Conservation (phyloP, 257 asterid genomes). For the Solanum ossicruentum region DNA sequence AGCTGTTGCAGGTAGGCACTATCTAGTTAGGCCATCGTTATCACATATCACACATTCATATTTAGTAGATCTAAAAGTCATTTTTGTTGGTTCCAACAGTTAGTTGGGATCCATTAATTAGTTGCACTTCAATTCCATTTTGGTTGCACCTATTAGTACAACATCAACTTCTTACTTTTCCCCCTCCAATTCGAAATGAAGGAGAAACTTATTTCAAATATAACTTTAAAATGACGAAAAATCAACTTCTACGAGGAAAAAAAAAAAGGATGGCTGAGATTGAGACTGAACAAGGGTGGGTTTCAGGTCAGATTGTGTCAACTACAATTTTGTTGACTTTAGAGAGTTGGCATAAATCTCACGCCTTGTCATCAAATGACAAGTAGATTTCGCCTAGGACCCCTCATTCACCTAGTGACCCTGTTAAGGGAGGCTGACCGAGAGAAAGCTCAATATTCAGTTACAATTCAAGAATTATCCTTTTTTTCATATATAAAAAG, state of each 20-base stretch:
- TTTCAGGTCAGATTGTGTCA: no score
- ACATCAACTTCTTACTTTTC: background rate
- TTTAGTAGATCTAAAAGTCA: background rate
- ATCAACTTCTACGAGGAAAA: no score
- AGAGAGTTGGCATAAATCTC: background rate
- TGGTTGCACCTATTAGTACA: background rate
- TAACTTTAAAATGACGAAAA: no score
- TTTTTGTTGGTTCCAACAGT: background rate
- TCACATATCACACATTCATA: background rate
- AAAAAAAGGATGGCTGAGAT: no score
- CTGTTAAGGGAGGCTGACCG: background rate
- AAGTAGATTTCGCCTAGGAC: background rate
- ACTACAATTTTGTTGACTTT: no score
- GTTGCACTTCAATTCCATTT: background rate
- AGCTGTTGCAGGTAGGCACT: background rate
- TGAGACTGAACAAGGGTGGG: no score
- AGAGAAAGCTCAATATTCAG: background rate
- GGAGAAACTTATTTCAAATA: background rate
- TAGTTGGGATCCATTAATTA: background rate
- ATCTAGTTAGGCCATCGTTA: background rate
- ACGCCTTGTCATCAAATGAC: background rate
- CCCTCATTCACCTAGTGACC: rapidly evolving
- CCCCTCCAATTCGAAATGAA: background rate
- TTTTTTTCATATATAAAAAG: background rate
- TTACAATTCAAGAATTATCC: background rate